Evolutionary conservation across 2,329 filamentous ascomycete species (phyloP), one percentile per base, ranked within the genome.

Genomic region (Pseudohalonectria lignicola): DNA sequence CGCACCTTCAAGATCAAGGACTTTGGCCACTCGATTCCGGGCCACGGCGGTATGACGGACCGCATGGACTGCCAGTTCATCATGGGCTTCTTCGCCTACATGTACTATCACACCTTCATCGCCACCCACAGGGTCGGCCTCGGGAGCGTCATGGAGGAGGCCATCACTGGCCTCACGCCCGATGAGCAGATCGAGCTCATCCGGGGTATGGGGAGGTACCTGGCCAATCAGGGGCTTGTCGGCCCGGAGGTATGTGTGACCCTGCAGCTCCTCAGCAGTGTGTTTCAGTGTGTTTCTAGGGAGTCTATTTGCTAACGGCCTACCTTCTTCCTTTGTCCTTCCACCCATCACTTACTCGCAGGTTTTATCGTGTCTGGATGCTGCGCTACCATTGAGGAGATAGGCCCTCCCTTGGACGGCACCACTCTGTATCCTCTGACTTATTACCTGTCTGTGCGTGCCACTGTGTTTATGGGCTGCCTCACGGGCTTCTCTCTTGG

Each of bases 51-150:
- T 49, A 96, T 98, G 66, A 98, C 92, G 13, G 92, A 98, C 57
- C 84, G 92, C 44, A 96, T 98, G 90, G 92, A 98, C 57, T 98
- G 92, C 60, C 92, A 98, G 57, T 98, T 98, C 65, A 96, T 96
- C 67, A 98, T 98, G 92, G 92, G 92, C 8, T 92, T 94, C 62
- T 96, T 98, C 53, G 78, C 90, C 13, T 96, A 87, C 67, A 88
- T 98, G 74, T 98, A 98, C 65, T 98, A 93, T 64, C 88, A 95
- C 59, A 92, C 84, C 53, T 98, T 98, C 59, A 90, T 98, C 53
- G 88, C 88, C 4, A 71, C 86, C 6, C 79, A 94, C 68, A 86
- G 90, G 60, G 79, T 83, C 29, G 86, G 72, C 40, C 80, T 94
- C 16, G 92, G 90, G 16, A 78, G 77, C 39, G 83, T 98, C 26